phyloP scores from a whole-genome alignment of 495 filamentous ascomycete species.

The Chaetomium cochliodes region DNA sequence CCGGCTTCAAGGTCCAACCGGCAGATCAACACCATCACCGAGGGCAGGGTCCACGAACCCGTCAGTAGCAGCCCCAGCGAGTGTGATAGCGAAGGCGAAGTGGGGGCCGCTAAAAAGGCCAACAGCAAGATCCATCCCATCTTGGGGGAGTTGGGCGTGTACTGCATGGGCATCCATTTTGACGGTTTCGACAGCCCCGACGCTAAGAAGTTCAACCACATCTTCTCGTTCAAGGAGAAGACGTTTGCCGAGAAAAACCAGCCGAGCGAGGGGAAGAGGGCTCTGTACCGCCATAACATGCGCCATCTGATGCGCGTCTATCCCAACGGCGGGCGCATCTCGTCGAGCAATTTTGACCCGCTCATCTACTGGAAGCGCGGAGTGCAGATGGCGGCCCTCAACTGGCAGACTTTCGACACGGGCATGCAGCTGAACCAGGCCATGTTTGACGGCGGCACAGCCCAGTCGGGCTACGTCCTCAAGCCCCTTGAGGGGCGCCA shows the following conservation, averaged over 20 bases:
- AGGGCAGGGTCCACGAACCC: conserved; percentile 51
- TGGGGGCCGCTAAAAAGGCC: conserved; percentile 58
- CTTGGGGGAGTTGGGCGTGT: conserved; percentile 84
- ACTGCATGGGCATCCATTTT: conserved; percentile 84
- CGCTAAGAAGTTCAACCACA: conserved; percentile 82
- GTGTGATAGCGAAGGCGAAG: conserved; percentile 56
- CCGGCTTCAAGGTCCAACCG: conserved; percentile 38
- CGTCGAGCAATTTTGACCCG: conserved; percentile 90
- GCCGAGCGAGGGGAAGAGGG: conserved; percentile 64
- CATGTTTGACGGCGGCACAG: conserved; percentile 93
- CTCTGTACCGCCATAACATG: conserved; percentile 85
- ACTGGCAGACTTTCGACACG: conserved; percentile 97
- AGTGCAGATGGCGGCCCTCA: conserved; percentile 93
- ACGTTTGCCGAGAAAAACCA: conserved; percentile 77
- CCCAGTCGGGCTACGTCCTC: conserved; percentile 86
- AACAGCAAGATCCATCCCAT: conserved; percentile 83
- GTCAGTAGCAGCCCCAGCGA: conserved; percentile 57
- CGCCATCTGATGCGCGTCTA: conserved; percentile 92
- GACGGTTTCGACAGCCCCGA: conserved; percentile 69
- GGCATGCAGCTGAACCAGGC: conserved; percentile 94
- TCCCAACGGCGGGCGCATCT: conserved; percentile 72
- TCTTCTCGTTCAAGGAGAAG: conserved; percentile 87
- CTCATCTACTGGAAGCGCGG: conserved; percentile 89
- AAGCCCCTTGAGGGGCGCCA: conserved; percentile 82
- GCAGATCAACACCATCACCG: conserved; percentile 49